phyloP scores from a whole-genome alignment of 805 yeast genomes.

The Grigorovia yakushimaensis region DNA sequence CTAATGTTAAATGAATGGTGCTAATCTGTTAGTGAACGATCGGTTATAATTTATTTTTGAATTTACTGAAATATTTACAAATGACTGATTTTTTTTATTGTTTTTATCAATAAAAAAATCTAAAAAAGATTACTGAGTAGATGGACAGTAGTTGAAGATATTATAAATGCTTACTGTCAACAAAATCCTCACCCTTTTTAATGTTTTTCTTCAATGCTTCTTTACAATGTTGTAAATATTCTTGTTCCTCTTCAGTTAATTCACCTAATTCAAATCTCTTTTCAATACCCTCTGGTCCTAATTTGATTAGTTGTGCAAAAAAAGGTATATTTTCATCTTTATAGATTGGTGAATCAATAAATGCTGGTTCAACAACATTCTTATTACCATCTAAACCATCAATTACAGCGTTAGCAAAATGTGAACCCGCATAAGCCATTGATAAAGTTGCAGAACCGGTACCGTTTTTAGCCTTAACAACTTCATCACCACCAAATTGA shows the following conservation, averaged over 20 bases:
- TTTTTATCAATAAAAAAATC: too few relatives aligned
- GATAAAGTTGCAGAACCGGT: constrained; percentile 90
- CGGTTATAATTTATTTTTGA: too few relatives aligned
- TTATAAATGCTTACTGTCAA: constrained; percentile 23
- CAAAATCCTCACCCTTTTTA: constrained; percentile 86
- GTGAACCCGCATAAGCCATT: constrained; percentile 88
- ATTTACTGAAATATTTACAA: too few relatives aligned
- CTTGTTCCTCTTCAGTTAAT: constrained; percentile 70
- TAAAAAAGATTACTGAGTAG: too few relatives aligned
- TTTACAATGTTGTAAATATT: constrained; percentile 71
- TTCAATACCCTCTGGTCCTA: constrained; percentile 85
- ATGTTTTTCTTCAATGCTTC: constrained; percentile 87
- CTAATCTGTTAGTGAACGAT: too few relatives aligned
- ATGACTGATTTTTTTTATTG: too few relatives aligned
- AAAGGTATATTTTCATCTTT: constrained; percentile 87
- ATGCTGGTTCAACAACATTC: constrained; percentile 58
- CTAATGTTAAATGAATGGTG: too few relatives aligned
- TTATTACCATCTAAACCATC: constrained; percentile 55
- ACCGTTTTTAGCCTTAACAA: constrained; percentile 87
- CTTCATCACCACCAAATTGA: constrained; percentile 96
- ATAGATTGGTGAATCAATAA: constrained; percentile 74
- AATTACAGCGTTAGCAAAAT: constrained; percentile 57
- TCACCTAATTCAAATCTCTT: constrained; percentile 70
- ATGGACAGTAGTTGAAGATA: too few relatives aligned
- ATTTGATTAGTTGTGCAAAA: constrained; percentile 90